These are phyloP conservation scores for Pythium sukuiense DNA, from an alignment of 352 stramenopile species.

Conservation along the genomic window DNA sequence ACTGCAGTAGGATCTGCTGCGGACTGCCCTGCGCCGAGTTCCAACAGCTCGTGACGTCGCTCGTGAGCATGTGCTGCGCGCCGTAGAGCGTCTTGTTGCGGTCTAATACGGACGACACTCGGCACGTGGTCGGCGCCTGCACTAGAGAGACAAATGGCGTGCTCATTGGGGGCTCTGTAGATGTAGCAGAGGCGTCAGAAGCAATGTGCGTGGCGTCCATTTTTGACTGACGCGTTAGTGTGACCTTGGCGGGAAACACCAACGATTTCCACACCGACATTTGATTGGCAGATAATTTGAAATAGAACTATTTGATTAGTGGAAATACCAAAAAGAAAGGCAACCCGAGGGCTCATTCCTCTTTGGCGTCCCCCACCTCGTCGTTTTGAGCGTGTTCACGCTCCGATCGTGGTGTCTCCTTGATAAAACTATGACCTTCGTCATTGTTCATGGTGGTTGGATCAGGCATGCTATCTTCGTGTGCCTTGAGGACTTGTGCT, in stretches of 20 bases:
- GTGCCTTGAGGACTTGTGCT: not conserved
- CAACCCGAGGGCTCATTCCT: not conserved
- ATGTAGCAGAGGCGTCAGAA: not conserved
- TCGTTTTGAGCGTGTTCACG: too few species aligned
- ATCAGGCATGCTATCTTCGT: not conserved
- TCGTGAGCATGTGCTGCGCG: conserved; percentile 51
- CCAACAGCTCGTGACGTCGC: conserved; percentile 58
- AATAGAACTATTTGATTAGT: not conserved
- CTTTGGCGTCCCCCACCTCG: not conserved
- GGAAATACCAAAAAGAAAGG: not conserved
- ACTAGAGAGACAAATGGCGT: conserved; percentile 31
- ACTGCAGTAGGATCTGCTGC: conserved; percentile 63
- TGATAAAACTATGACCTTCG: not conserved
- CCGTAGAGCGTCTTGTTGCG: conserved; percentile 66
- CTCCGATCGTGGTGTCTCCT: not conserved
- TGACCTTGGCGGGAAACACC: conserved; percentile 1
- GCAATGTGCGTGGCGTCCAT: not conserved
- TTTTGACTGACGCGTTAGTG: not conserved
- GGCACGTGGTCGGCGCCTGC: conserved; percentile 45
- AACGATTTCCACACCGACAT: not conserved
- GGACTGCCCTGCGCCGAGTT: conserved; percentile 66
- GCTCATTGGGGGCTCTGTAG: not conserved
- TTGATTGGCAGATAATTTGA: not conserved
- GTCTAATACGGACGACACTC: conserved; percentile 69
- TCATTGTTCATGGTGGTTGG: not conserved